phyloP scores from a whole-genome alignment of 176 grass and related monocot species.

The Poa annua region DNA sequence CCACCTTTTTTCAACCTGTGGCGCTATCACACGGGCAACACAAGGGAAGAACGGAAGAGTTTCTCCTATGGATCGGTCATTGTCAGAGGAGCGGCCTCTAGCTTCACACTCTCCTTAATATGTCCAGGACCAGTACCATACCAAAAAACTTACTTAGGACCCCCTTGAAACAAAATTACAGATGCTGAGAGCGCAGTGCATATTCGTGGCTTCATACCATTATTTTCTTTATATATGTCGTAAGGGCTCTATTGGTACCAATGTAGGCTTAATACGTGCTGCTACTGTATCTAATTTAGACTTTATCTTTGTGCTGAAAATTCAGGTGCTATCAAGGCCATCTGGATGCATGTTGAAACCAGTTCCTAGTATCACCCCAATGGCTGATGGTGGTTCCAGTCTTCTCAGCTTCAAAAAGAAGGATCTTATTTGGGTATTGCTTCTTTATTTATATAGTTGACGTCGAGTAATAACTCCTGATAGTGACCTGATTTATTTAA shows the following conservation, averaged over 20 bases:
- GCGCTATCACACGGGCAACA: not conserved
- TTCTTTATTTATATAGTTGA: conserved; percentile 40
- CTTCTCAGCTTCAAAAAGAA: conserved; percentile 97
- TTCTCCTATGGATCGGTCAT: not conserved
- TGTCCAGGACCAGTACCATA: not conserved
- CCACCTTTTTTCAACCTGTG: not conserved
- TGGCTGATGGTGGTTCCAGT: conserved; percentile 81
- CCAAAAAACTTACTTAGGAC: not conserved
- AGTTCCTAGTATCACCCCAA: conserved; percentile 73
- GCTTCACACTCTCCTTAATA: not conserved
- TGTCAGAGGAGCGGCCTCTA: conserved; percentile 1
- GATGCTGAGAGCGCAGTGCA: not conserved
- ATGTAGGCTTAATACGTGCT: not conserved
- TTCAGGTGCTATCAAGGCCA: conserved; percentile 85
- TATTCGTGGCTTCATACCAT: conserved; percentile 8
- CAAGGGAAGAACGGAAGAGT: not conserved
- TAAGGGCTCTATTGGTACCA: conserved; percentile 11
- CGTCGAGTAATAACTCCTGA: conserved; percentile 24
- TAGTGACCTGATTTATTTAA: conserved; percentile 32
- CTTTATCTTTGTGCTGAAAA: conserved; percentile 30
- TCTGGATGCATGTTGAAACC: conserved; percentile 95
- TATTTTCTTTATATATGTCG: not conserved
- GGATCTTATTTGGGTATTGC: conserved; percentile 80
- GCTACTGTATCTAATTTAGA: conserved; percentile 37
- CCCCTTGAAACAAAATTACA: not conserved